Conservation (phyloP, 208 protist genomes). For the Wallacemonas sp. region DNA sequence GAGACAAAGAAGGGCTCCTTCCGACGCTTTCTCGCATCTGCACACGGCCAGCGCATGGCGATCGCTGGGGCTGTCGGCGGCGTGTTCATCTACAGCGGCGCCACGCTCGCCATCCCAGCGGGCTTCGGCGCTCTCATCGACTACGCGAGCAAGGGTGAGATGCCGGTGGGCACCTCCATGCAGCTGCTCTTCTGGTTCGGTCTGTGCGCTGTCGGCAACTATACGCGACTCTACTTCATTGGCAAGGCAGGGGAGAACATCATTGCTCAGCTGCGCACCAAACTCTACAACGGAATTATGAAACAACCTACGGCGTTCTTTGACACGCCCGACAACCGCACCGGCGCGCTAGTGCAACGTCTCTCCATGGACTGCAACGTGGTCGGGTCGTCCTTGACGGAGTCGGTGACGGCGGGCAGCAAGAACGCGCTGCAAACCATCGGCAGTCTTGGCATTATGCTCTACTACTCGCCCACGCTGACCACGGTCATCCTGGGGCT, state of each 20-base stretch:
- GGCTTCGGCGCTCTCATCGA: conserved; percentile 86
- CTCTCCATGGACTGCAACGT: conserved; percentile 90
- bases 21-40: conserved; percentile 48
- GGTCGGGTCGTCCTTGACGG: conserved; percentile 77
- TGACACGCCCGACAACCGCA: conserved; percentile 73
- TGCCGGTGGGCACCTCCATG: conserved; percentile 75
- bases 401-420: conserved; percentile 73
- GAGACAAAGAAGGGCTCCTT: conserved; percentile 55
- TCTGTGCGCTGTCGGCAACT: conserved; percentile 69
- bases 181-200: conserved; percentile 75
- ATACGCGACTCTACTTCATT: conserved; percentile 66
- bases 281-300: conserved; percentile 66
- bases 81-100: conserved; percentile 70
- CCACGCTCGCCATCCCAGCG: conserved; percentile 81
- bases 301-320: conserved; percentile 76
- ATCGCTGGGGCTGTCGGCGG: conserved; percentile 68
- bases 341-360: conserved; percentile 73
- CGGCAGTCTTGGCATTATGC: conserved; percentile 81
- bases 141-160: conserved; percentile 71
- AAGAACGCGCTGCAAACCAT: conserved; percentile 83
- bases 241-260: conserved; percentile 75
- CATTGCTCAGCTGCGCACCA: conserved; percentile 63
- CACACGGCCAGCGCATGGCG: conserved; percentile 40
- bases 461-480: conserved; percentile 85
- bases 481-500: conserved; percentile 79